Conservation (phyloP, 495 filamentous ascomycete species). For the Penicillium samsonianum region DNA sequence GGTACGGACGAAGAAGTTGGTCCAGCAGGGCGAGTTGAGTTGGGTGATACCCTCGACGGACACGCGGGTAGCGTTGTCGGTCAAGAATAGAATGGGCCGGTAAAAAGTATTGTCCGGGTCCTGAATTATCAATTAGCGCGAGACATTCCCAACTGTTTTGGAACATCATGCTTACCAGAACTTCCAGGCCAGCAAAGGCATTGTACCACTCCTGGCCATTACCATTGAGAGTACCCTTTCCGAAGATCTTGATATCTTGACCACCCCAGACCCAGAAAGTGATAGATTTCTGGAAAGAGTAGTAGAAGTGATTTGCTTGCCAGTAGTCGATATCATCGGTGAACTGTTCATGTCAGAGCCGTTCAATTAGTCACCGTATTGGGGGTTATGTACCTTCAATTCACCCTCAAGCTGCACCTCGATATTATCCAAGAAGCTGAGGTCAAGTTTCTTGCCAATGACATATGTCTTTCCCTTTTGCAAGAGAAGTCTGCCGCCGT, state of each 20-base stretch:
- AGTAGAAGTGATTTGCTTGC: slow-evolving; percentile 58
- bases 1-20: slow-evolving; percentile 56
- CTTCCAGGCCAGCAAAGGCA: slow-evolving; percentile 47
- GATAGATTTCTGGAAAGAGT: slow-evolving; percentile 60
- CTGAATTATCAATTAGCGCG: slow-evolving; percentile 18
- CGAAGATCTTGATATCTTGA: slow-evolving; percentile 57
- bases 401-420: slow-evolving; percentile 59
- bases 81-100: slow-evolving; percentile 57
- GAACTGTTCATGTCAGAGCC: slow-evolving; percentile 39
- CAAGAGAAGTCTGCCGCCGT: slow-evolving; percentile 53
- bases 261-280: slow-evolving; percentile 65
- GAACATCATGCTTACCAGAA: slow-evolving; percentile 34
- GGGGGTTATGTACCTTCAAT: slow-evolving; percentile 38
- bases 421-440: slow-evolving; percentile 58
- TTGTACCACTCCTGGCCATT: slow-evolving; percentile 57
- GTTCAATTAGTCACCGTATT: not conserved
- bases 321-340: slow-evolving; percentile 60
- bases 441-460: slow-evolving; percentile 56
- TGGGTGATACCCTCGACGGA: slow-evolving; percentile 56
- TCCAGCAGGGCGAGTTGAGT: slow-evolving; percentile 61
- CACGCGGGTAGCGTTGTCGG: slow-evolving; percentile 57
- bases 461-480: slow-evolving; percentile 54
- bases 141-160: not conserved
- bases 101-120: slow-evolving; percentile 54
- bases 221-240: slow-evolving; percentile 53